These are phyloP conservation scores for Thuidium tamariscinum DNA, from an alignment of 225 moss, liverwort and hornwort genomes.

Conservation along the genomic window DNA sequence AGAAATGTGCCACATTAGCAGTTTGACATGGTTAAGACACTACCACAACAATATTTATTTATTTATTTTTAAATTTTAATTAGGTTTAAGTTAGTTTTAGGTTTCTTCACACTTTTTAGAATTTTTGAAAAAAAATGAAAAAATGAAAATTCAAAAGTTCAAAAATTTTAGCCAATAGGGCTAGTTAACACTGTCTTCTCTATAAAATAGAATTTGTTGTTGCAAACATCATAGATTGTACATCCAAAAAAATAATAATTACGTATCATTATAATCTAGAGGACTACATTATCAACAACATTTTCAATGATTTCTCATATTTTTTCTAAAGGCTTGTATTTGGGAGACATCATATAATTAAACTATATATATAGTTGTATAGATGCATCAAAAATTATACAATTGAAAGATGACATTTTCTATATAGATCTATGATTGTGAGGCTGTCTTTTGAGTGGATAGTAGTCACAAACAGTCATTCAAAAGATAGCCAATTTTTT, in stretches of 20 bases:
- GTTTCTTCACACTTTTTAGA: too few relatives aligned
- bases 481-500: too few relatives aligned
- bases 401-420: background rate
- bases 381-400: background rate
- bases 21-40: too few relatives aligned
- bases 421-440: background rate
- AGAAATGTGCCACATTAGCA: too few relatives aligned
- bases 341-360: background rate
- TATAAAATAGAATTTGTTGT: background rate
- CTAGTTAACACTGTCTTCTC: background rate
- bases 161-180: background rate
- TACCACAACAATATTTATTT: too few relatives aligned
- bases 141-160: too few relatives aligned
- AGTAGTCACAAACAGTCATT: too few relatives aligned
- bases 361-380: background rate
- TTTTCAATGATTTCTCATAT: background rate
- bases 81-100: too few relatives aligned
- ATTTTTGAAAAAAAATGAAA: too few relatives aligned
- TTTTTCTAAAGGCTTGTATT: background rate
- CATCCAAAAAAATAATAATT: fast-evolving
- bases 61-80: too few relatives aligned
- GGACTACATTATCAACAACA: background rate
- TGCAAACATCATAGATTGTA: background rate
- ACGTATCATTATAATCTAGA: background rate
- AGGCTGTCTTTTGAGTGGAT: too few relatives aligned